A percentile compares a stretch with the other conserved stretches of the same genome.
These are phyloP conservation scores for Sergeia podlipaevii DNA, from an alignment of 208 protist genomes.

Conservation along the genomic window DNA sequence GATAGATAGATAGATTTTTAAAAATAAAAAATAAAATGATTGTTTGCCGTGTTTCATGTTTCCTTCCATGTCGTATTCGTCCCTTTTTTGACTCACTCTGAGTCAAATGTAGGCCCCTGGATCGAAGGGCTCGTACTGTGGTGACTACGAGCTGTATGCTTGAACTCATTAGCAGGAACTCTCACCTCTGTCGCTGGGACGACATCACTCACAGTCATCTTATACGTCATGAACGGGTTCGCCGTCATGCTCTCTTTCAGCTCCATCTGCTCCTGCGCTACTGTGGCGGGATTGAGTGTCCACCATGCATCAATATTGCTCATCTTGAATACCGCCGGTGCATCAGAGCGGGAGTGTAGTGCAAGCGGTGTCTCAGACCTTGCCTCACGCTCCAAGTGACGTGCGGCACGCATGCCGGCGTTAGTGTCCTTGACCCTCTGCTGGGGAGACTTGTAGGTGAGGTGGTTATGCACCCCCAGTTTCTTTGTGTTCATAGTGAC, in stretches of 20 bases:
- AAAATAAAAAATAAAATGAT: slow-evolving; percentile 3
- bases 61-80: no score
- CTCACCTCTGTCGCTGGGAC: neutral
- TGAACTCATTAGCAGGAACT: neutral
- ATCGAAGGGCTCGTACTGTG: no score
- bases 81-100: no score
- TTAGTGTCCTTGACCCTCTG: slow-evolving; percentile 30
- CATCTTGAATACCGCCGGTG: slow-evolving; percentile 67
- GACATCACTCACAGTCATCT: slow-evolving; percentile 5
- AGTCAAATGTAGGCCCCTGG: no score
- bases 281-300: slow-evolving; percentile 46
- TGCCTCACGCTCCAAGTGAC: slow-evolving; percentile 16
- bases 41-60: no score
- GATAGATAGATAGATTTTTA: slow-evolving; percentile 14
- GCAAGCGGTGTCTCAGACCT: slow-evolving; percentile 16
- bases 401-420: slow-evolving; percentile 9
- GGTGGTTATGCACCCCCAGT: slow-evolving; percentile 5
- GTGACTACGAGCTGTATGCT: no score
- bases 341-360: slow-evolving; percentile 14
- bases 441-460: slow-evolving; percentile 39
- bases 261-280: slow-evolving; percentile 24
- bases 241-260: slow-evolving; percentile 15
- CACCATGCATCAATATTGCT: slow-evolving; percentile 82
- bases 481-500: slow-evolving; percentile 8
- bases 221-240: slow-evolving; percentile 37